A percentile compares a stretch with the other conserved stretches of the same genome.
Conservation (phyloP, 805 yeast genomes). For the Pichia thaimueangensis region DNA sequence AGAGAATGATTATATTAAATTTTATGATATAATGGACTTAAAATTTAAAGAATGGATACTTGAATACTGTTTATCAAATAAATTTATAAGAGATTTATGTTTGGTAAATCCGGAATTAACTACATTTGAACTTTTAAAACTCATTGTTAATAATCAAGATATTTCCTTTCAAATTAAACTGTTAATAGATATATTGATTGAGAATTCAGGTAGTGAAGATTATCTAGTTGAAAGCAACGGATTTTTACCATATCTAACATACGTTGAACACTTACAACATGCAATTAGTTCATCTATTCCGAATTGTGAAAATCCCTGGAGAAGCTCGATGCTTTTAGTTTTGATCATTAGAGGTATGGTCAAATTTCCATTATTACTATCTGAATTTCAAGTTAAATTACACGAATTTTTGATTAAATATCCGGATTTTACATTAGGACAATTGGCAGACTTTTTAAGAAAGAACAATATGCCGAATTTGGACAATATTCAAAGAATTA, state of each 20-base stretch:
- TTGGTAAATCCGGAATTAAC: neutral
- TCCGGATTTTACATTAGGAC: constrained; percentile 12
- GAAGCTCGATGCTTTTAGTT: constrained; percentile 6
- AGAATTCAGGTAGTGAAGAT: constrained; percentile 1
- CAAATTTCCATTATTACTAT: constrained; percentile 1
- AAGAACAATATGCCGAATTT: constrained; percentile 6
- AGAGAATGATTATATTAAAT: constrained; percentile 4
- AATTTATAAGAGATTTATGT: neutral
- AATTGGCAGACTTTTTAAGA: constrained; percentile 8
- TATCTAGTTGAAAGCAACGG: constrained; percentile 3
- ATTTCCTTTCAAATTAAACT: constrained; percentile 6
- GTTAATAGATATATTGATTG: constrained; percentile 6
- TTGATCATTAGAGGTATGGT: constrained; percentile 8
- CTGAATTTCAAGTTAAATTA: constrained; percentile 1
- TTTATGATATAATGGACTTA: constrained; percentile 11
- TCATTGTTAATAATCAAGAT: constrained; percentile 5
- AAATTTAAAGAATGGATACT: constrained; percentile 10
- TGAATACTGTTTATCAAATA: neutral
- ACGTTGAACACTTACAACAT: constrained; percentile 9
- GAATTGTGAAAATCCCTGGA: constrained; percentile 10
- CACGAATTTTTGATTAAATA: constrained; percentile 8
- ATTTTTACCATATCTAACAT: constrained; percentile 13
- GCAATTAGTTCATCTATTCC: constrained; percentile 8
- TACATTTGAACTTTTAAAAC: constrained; percentile 4
- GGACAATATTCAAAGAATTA: neutral